These are phyloP conservation scores for Wickerhamiella cacticola DNA, from an alignment of 805 yeast species.

Conservation along the genomic window DNA sequence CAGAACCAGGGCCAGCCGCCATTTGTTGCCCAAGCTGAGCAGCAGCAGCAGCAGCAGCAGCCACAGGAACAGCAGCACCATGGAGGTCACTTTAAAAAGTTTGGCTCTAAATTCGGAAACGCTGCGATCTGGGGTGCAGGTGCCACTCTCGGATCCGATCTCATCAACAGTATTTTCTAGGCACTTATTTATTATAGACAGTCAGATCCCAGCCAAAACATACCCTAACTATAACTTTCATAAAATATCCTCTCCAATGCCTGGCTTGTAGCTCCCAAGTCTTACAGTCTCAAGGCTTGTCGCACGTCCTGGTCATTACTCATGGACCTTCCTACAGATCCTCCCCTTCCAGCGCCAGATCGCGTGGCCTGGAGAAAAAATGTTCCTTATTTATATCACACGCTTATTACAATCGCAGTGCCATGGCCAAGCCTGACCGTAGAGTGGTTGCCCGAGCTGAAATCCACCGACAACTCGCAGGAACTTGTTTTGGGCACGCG, in stretches of 20 bases:
- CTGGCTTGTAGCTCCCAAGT: too few species aligned
- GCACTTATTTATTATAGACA: not conserved
- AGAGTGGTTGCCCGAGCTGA: constrained; percentile 52
- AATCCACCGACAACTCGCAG: constrained; percentile 22
- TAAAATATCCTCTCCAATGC: too few species aligned
- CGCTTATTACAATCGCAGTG: constrained; percentile 40
- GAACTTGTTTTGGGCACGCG: constrained; percentile 51
- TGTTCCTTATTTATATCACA: constrained; percentile 43
- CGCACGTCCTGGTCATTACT: not conserved
- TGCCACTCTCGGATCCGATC: constrained; percentile 74
- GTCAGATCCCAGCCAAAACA: not conserved
- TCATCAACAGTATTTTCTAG: constrained; percentile 38
- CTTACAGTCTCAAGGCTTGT: not conserved
- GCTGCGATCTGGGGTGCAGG: constrained; percentile 93
- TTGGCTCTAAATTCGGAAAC: constrained; percentile 70
- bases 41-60: constrained; percentile 14
- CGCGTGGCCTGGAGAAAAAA: constrained; percentile 47
- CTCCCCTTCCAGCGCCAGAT: constrained; percentile 1
- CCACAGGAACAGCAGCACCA: constrained; percentile 15
- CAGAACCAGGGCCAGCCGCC: constrained; percentile 20
- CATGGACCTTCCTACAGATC: constrained; percentile 6
- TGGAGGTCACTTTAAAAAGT: constrained; percentile 13
- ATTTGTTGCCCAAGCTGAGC: constrained; percentile 14
- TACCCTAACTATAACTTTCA: too few species aligned
- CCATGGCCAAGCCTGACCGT: constrained; percentile 54